Evolutionary conservation across 2,329 filamentous ascomycete species (phyloP), one percentile per base, ranked within the genome.

Genomic region (Trichocomaceae sp.): DNA sequence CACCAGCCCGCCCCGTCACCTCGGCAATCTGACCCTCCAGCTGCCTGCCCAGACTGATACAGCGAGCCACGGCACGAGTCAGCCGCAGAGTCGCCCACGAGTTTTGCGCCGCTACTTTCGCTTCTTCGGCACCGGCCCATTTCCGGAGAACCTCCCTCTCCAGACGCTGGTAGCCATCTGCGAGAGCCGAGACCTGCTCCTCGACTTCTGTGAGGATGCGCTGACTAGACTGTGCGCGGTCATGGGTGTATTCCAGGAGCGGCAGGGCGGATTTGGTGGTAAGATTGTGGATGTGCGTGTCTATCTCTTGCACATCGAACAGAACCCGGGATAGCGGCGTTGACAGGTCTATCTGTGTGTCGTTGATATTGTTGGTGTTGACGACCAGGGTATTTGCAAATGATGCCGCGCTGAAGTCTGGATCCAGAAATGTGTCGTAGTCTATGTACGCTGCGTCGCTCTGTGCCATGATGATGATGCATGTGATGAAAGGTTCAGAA

Each of bases 251-350:
- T 29, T 84, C 77, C 19, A 99, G 80, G 26, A 99, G 79, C 0
- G 90, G 88, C 0, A 92, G 75, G 2, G 93, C 90, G 26, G 86
- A 88, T 59, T 87, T 85, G 2, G 90, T 93, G 5, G 92, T 95
- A 41, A 97, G 80, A 3, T 83, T 82, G 70, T 99, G 90, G 60
- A 99, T 96, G 68, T 95, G 90, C 0, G 91, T 95, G 73, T 97
- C 92, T 61, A 99, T 87, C 72, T 97, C 93, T 69, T 97, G 93
- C 2, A 93, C 86, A 72, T 99, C 93, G 73, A 99, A 99, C 6
- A 97, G 83, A 5, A 96, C 91, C 53, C 90, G 84, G 5, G 91
- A 96, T 47, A 99, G 81, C 2, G 93, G 92, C 15, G 93, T 97
- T 5, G 90, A 92, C 55, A 99, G 86, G 71, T 99, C 93, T 64